Conservation (phyloP, 306 rosid genomes). For the Vigna nakashimae region DNA sequence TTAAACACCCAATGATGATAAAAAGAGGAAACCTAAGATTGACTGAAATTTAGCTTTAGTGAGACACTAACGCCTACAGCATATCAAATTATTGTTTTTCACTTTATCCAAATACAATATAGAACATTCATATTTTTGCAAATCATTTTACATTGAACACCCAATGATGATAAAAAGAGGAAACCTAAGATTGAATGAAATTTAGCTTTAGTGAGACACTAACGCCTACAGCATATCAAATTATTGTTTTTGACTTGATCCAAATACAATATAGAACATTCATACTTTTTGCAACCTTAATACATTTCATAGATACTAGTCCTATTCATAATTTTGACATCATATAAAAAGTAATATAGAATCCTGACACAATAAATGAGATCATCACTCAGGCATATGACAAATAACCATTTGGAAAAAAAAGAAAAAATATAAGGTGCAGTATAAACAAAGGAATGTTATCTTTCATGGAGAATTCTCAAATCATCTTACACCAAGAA, state of each 20-base stretch:
- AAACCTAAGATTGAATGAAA: neutral
- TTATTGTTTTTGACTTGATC: slow-evolving; percentile 3
- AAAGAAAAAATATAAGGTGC: neutral
- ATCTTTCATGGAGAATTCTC: slow-evolving; percentile 19
- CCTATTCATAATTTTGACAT: slow-evolving; percentile 31
- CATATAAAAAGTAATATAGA: slow-evolving; percentile 34
- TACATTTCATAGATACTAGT: slow-evolving; percentile 25
- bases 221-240: neutral
- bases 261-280: slow-evolving; percentile 10
- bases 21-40: neutral
- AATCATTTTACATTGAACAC: neutral
- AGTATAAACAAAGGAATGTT: slow-evolving; percentile 27
- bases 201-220: slow-evolving; percentile 2
- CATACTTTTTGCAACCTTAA: slow-evolving; percentile 26
- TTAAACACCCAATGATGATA: no score
- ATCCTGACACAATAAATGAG: slow-evolving; percentile 23
- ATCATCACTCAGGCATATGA: slow-evolving; percentile 20
- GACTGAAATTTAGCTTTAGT: neutral
- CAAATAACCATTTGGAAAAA: neutral
- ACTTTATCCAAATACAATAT: slow-evolving; percentile 11
- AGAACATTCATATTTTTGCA: slow-evolving; percentile 12
- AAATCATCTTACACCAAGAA: slow-evolving; percentile 18
- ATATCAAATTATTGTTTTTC: slow-evolving; percentile 20
- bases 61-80: neutral
- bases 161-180: neutral